Evolutionary conservation across 192 early-diverging fungal species (phyloP), one percentile per base, ranked within the genome.

Genomic region (Coemansia sp.): DNA sequence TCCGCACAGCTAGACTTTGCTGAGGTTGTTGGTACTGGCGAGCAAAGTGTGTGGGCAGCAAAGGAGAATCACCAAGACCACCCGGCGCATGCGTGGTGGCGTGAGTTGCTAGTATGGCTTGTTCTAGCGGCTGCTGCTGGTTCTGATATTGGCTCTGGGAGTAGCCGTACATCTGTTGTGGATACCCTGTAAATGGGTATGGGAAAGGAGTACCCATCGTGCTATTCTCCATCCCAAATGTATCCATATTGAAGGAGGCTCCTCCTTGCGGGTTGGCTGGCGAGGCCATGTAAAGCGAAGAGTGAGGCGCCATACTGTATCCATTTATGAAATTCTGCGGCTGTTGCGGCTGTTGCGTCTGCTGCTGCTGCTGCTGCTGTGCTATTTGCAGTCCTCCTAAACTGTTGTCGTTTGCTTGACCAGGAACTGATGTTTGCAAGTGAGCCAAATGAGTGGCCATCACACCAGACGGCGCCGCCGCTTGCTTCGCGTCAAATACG

Each of bases 281-380:
- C 48, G 74, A 73, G 16, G 72, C 15, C 24, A 71, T 41, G 59
- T 82, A 71, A 36, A 82, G 73, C 6, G 79, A 74, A 5, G 79
- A 76, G 18, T 76, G 79, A 0, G 69, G 56, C 36, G 62, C 56
- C 60, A 67, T 20, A 35, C 39, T 66, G 51, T 76, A 74, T 30
- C 62, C 68, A 34, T 60, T 53, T 49, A 57, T 33, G 12, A 33
- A 49, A 51, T 61, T 63, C n/a, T 64, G 67, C 46, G 61, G 71
- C 41, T 68, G 59, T 52, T 68, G 73, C 41, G 67, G 64, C 16
- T 41, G 39, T 6, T 41, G 39, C 39, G 62, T 60, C 36, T 66
- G 71, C 21, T 41, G 39, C 39, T 41, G 39, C 39, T 66, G 63
- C 36, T 66, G 71, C 21, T 64, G 49, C 62, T 75, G 72, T 34